Base-by-base conservation (phyloP, 345 rosid species). In the Euclidium syriacum region DNA sequence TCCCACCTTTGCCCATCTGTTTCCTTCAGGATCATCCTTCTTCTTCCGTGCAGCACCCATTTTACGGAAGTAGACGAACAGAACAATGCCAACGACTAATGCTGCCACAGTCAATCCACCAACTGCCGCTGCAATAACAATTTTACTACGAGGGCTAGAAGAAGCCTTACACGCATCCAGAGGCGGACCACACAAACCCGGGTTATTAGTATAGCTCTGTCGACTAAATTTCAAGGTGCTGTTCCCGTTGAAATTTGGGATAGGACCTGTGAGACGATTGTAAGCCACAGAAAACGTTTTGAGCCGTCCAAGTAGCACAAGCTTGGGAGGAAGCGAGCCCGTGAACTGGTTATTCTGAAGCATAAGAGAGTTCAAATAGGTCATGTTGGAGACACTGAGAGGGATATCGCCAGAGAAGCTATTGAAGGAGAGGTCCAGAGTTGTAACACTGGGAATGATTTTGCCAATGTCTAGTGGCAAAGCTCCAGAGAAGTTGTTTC, bases 1-100 rank as follows among this genome's bases (percentile, higher is more conserved):
- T 77, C 64, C 75, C n/a, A n/a, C n/a, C 85, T 77, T 87, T 6
- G 96, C 81, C 95, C 96, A 92, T 68, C 76, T 85, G 73, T 92
- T 92, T 64, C 96, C 97, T 36, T 87, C 86, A 30, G 98, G 98
- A 70, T 92, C 98, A 53, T 82, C 91, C 4, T 76, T 82, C 83
- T 81, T 88, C 90, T 79, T 91, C 80, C 73, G 79, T 76, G 42
- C 75, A 60, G 36, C 52, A 59, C 80, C 52, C 59, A 74, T 26
- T 73, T 52, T 84, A 56, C 95, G 89, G 75, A 61, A 61, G 65
- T 78, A 80, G 73, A 82, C 73, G 78, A 77, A 65, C 82, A 85
- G 5, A 18, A 36, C 81, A 24, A 78, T 42, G 35, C 73, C 84
- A 39, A 84, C 76, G 41, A 74, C 70, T 55, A 87, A 17, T 4